Base-by-base conservation (phyloP, 1,139 yeast genomes). In the Sugiyamaella neomexicana region DNA sequence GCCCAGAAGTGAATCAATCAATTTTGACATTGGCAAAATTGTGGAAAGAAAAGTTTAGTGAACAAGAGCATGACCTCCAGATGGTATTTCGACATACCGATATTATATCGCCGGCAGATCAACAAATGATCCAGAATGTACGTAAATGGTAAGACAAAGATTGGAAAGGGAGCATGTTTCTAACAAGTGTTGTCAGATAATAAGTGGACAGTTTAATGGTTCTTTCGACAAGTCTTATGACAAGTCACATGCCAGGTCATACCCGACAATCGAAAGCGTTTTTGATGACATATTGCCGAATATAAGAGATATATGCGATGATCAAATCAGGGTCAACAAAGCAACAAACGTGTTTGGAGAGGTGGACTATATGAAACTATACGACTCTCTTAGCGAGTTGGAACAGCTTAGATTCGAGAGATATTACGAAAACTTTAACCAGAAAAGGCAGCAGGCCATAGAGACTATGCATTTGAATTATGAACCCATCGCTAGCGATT, bases 391-490 rank as follows among this genome's bases (percentile, higher is more conserved):
- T 2, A 65, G 68, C 2, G 78, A 76, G 2, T 77, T 75, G 39
- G 83, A 84, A 55, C 77, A 75, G 53, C 65, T 60, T 5, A 66
- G 70, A 53, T 88, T 88, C 66, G 86, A 86, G 61, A 76, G 77
- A 29, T 80, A 83, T 1, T 72, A 89, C 51, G 91, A 87, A 58
- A 70, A 74, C 1, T 81, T 84, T 62, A 89, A 90, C 58, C 78
- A 79, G 50, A 80, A 81, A 16, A 80, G 97, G 67, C 95, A 90
- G 68, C 72, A 80, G 52, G 77, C 77, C 46, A 68, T 89, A 46
- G 97, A 90, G 68, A 75, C 53, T n/a, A 50, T 80, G 43, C 12
- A 17, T 34, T 9, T 44, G 25, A 12, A 32, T 5, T 77, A 85
- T 83, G 62, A 91, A 82, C 59, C 83, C 79, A 63, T 89, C 85